phyloP scores from a whole-genome alignment of 176 grass and related monocot species.

The sorghum (Sorghum bicolor) region DNA sequence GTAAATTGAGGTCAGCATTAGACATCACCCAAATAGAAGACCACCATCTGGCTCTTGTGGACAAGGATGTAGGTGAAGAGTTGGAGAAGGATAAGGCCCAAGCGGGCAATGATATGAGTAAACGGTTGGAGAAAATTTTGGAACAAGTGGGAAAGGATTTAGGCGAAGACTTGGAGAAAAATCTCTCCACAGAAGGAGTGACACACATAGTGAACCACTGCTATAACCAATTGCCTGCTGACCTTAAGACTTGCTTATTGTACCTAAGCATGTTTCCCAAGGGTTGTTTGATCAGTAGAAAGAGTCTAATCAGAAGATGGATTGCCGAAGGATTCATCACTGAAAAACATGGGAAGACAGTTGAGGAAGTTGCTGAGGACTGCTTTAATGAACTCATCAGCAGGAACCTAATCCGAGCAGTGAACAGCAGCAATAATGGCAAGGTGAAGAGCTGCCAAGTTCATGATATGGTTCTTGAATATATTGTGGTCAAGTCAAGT shows the following conservation, averaged over 20 bases:
- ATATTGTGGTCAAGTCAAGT: slow-evolving; percentile 23
- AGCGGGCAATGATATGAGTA: no score
- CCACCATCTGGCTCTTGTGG: no score
- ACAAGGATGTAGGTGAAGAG: no score
- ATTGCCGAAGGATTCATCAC: slow-evolving; percentile 22
- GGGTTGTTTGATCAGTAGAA: not conserved
- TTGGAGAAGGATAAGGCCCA: no score
- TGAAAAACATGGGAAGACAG: slow-evolving; percentile 3
- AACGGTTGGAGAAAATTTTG: no score
- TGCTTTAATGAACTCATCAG: slow-evolving; percentile 20
- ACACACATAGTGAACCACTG: not conserved
- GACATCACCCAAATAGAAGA: no score
- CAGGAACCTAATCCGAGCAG: slow-evolving; percentile 14
- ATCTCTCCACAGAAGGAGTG: not conserved
- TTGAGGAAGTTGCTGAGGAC: slow-evolving; percentile 10
- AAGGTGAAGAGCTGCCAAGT: slow-evolving; percentile 33
- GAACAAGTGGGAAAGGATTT: not conserved
- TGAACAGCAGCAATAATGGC: not conserved
- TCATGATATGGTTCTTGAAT: slow-evolving; percentile 39
- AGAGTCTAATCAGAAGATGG: slow-evolving; percentile 22
- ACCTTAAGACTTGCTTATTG: no score
- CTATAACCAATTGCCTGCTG: not conserved
- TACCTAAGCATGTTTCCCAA: slow-evolving; percentile 14
- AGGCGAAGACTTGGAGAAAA: not conserved
- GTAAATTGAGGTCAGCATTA: not conserved